Conservation (phyloP, 2,329 filamentous ascomycete genomes). For the Alternaria rosae region DNA sequence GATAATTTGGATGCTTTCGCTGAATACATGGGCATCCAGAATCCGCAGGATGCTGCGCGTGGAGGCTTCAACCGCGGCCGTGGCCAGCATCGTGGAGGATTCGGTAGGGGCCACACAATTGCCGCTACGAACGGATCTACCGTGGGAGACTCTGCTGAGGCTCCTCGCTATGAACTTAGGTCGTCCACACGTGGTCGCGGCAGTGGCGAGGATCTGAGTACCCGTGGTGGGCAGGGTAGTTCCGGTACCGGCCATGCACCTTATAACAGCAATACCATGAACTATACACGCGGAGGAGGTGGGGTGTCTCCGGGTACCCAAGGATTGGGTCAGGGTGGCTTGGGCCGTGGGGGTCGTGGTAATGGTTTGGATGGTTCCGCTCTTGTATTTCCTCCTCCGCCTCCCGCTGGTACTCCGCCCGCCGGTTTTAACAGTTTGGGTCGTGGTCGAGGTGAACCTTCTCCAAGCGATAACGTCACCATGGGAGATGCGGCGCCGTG, state of each 20-base stretch:
- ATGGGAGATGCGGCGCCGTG: not conserved
- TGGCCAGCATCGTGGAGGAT: not conserved
- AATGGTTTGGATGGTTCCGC: not conserved
- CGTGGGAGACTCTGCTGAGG: not conserved
- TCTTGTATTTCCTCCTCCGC: not conserved
- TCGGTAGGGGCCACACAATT: not conserved
- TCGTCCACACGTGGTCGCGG: conserved; percentile 9
- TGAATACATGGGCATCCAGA: not conserved
- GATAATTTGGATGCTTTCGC: too few species aligned
- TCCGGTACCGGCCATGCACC: not conserved
- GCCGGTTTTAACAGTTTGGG: not conserved
- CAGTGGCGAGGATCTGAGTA: not conserved
- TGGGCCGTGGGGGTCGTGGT: not conserved
- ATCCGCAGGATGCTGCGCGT: not conserved
- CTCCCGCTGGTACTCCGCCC: not conserved
- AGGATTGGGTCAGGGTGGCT: not conserved
- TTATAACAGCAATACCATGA: not conserved
- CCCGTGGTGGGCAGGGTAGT: not conserved
- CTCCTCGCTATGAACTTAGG: conserved; percentile 9
- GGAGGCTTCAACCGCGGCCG: not conserved
- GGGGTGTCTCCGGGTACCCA: not conserved
- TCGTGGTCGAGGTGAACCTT: not conserved
- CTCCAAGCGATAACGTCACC: not conserved
- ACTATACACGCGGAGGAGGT: not conserved
- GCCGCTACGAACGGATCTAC: not conserved